These are phyloP conservation scores for Pyracantha coccinea DNA, from an alignment of 331 rosid species.

Conservation along the genomic window DNA sequence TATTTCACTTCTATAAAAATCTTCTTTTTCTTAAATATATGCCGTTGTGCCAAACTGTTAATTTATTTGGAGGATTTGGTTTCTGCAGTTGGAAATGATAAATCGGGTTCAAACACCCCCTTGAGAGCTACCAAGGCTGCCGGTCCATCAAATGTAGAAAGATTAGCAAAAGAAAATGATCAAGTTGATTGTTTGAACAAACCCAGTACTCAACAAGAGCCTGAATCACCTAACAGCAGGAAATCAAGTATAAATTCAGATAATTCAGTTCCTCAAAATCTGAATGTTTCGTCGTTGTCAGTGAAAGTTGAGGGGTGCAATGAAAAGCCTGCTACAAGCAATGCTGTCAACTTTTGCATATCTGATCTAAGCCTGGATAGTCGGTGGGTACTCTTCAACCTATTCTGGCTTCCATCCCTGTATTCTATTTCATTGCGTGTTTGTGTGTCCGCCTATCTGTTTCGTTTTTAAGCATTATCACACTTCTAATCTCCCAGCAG, in stretches of 20 bases:
- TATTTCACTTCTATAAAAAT: neutral
- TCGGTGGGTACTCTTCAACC: constrained; percentile 37
- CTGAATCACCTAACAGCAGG: constrained; percentile 9
- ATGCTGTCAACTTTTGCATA: constrained; percentile 2
- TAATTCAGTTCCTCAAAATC: constrained; percentile 16
- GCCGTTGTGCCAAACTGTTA: neutral
- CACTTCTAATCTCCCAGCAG: constrained; percentile 15
- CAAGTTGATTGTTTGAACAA: constrained; percentile 21
- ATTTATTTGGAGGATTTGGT: neutral
- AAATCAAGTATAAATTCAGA: constrained; percentile 14
- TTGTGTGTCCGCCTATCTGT: neutral
- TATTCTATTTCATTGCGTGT: neutral
- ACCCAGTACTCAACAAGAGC: constrained; percentile 20
- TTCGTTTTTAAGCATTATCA: neutral
- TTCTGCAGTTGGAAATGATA: constrained; percentile 20
- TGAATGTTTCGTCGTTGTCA: constrained; percentile 7
- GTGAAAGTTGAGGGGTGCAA: constrained; percentile 22
- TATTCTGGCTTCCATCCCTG: neutral
- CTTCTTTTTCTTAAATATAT: neutral
- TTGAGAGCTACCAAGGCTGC: constrained; percentile 15
- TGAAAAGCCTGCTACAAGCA: constrained; percentile 8
- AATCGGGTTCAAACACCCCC: neutral
- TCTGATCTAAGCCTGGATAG: constrained; percentile 31
- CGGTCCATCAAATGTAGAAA: constrained; percentile 24
- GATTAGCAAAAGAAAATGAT: constrained; percentile 20